Evolutionary conservation across 2,329 filamentous ascomycete species (phyloP), one percentile per base, ranked within the genome.

Genomic region (Neopestalotiopsis clavispora): DNA sequence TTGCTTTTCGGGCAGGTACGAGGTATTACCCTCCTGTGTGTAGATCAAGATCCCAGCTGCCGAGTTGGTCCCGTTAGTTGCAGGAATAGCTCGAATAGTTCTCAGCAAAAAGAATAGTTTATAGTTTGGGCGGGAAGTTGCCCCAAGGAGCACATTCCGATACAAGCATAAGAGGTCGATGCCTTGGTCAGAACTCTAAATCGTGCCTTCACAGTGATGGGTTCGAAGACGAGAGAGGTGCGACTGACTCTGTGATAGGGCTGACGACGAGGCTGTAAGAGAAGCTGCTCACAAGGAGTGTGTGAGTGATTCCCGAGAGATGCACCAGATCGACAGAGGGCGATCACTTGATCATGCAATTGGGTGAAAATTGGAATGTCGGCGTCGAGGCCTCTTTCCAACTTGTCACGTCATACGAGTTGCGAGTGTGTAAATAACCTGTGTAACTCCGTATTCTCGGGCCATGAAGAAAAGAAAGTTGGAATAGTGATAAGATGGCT

Each of bases 361-460:
- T 52, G 17, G 1, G 45, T 10, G 0, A n/a, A 4, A 7, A 23
- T 52, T 52, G 45, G 3, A 23, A 52, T n/a, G 45, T 20, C n/a
- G 2, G 13, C 9, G 10, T 52, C 20, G 17, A 52, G 17, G 1
- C 17, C 3, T 6, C 45, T 52, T 7, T 52, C 45, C 6, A 52
- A 52, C 45, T 52, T 9, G 45, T 52, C 45, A 52, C 45, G 57
- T 59, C 23, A 30, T 34, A 59, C 23, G 57, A 34, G 23, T 59
- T 34, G 30, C 23, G 57, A 34, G 23, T 59, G 12, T 17, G 17
- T 56, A 2, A 34, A 59, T 28, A 6, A 59, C 28, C 17, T 17
- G 45, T 52, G 45, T 52, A 52, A 52, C 45, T 52, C 30, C 57
- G 57, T 59, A 59, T 59, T 59, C 20, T 52, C 45, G 45, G 45